Conservation (phyloP, 106 monocot species). For the Platanthera guangdongensis region DNA sequence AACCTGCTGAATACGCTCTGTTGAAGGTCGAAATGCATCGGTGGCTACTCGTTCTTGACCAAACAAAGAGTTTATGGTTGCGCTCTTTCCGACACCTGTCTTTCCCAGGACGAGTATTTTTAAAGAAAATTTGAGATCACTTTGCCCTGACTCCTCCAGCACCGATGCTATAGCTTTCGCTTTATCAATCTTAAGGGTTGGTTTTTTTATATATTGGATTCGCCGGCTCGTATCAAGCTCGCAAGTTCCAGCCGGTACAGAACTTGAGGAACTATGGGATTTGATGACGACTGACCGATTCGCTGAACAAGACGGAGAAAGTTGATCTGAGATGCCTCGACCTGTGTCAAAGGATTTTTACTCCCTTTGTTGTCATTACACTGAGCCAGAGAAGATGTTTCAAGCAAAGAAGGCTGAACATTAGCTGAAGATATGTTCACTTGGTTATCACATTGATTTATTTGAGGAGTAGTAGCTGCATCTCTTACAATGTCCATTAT, state of each 20-base stretch:
- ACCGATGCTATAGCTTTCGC: slow-evolving; percentile 46
- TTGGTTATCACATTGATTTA: slow-evolving; percentile 11
- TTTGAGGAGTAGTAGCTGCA: slow-evolving; percentile 8
- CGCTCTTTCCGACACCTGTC: slow-evolving; percentile 93
- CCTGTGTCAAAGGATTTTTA: slow-evolving; percentile 34
- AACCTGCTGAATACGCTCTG: slow-evolving; percentile 57
- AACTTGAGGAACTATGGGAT: slow-evolving; percentile 53
- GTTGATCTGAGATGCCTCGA: slow-evolving; percentile 64
- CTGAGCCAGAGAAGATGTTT: slow-evolving; percentile 18
- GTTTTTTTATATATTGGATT: slow-evolving; percentile 27
- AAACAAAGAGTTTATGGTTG: slow-evolving; percentile 90
- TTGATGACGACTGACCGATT: slow-evolving; percentile 47
- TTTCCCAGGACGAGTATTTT: slow-evolving; percentile 78
- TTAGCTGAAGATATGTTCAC: slow-evolving; percentile 7
- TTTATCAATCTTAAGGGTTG: slow-evolving; percentile 39
- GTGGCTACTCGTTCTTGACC: slow-evolving; percentile 39
- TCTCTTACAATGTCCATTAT: slow-evolving; percentile 5
- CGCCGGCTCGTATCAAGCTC: slow-evolving; percentile 57
- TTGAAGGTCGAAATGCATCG: slow-evolving; percentile 60
- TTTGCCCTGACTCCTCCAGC: slow-evolving; percentile 33
- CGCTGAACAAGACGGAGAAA: slow-evolving; percentile 69
- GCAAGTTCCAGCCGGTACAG: slow-evolving; percentile 80
- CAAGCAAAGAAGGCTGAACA: slow-evolving; percentile 19
- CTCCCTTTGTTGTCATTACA: slow-evolving; percentile 12
- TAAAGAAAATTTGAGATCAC: slow-evolving; percentile 48